Conservation (phyloP, 352 stramenopile species). For the Phytophthora pluvialis region DNA sequence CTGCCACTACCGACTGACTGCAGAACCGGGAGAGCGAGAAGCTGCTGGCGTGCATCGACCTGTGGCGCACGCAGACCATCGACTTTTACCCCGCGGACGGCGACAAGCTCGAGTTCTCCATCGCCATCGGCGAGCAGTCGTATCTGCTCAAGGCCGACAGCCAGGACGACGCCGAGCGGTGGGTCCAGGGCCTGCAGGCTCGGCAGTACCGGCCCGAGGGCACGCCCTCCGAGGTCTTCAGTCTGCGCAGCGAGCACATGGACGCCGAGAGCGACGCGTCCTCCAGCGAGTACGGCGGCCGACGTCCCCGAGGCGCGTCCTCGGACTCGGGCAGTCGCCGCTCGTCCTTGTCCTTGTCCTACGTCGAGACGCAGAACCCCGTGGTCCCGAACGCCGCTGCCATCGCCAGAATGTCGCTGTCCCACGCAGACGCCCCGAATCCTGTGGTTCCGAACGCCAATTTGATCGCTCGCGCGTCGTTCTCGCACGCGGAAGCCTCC, state of each 20-base stretch:
- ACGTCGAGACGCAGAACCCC: conserved; percentile 71
- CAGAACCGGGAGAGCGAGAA: conserved; percentile 88
- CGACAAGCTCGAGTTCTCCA: conserved; percentile 80
- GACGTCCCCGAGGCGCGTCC: conserved; percentile 41
- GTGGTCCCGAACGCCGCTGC: conserved; percentile 80
- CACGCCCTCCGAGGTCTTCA: conserved; percentile 83
- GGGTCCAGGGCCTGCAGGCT: conserved; percentile 64
- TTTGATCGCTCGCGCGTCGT: conserved; percentile 50
- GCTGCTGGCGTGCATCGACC: conserved; percentile 87
- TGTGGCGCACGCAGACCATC: conserved; percentile 88
- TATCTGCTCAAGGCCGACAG: conserved; percentile 86
- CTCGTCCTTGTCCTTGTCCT: conserved; percentile 44
- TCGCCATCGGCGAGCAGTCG: conserved; percentile 87
- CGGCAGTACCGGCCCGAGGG: conserved; percentile 76
- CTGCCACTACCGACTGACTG: neutral
- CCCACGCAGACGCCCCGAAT: conserved; percentile 70
- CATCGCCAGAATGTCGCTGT: conserved; percentile 53
- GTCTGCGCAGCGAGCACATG: conserved; percentile 80
- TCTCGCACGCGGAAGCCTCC: conserved; percentile 52
- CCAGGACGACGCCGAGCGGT: conserved; percentile 61
- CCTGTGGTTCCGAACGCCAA: conserved; percentile 77
- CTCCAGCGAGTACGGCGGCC: conserved; percentile 73
- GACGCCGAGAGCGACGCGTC: conserved; percentile 86
- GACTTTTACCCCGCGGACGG: conserved; percentile 63
- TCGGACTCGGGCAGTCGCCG: conserved; percentile 59